These are phyloP conservation scores for Lachancea lanzarotensis DNA, from an alignment of 805 yeast genomes.

Conservation along the genomic window DNA sequence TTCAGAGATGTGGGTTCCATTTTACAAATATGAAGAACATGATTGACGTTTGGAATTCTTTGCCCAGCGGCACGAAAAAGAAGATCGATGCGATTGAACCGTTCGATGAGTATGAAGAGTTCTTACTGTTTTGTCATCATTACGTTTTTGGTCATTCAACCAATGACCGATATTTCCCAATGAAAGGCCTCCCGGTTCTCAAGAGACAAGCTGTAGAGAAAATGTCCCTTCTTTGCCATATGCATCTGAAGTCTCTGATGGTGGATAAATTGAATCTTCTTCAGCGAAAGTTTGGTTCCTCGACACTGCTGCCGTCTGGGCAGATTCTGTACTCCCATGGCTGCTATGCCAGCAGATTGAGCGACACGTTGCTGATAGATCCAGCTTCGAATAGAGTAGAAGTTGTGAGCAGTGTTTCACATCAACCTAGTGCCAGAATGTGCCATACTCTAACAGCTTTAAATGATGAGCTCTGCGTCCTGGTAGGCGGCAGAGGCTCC, in stretches of 20 bases:
- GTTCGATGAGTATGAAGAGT: constrained; percentile 84
- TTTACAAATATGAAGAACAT: constrained; percentile 48
- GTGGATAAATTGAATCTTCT: neutral
- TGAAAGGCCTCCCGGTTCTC: neutral
- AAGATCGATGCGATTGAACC: constrained; percentile 49
- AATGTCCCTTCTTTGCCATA: neutral
- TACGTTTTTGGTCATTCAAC: constrained; percentile 64
- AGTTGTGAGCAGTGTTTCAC: neutral
- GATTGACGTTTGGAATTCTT: constrained; percentile 51
- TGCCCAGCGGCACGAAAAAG: constrained; percentile 35
- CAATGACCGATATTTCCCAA: constrained; percentile 25
- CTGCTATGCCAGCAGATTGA: constrained; percentile 25
- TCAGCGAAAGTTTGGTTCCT: constrained; percentile 24
- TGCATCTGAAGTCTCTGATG: neutral
- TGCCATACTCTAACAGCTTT: constrained; percentile 47
- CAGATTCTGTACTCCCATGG: constrained; percentile 32
- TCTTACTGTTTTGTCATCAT: constrained; percentile 67
- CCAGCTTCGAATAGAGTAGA: neutral
- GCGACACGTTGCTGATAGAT: constrained; percentile 12
- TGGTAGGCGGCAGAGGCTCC: constrained; percentile 63
- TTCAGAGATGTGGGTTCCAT: constrained; percentile 40
- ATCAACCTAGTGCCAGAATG: constrained; percentile 39
- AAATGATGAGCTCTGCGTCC: constrained; percentile 26
- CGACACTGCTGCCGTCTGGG: constrained; percentile 7
- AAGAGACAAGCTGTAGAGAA: neutral